These are phyloP conservation scores for Alternaria infectoria DNA, from an alignment of 2,329 filamentous ascomycete genomes.

Conservation along the genomic window DNA sequence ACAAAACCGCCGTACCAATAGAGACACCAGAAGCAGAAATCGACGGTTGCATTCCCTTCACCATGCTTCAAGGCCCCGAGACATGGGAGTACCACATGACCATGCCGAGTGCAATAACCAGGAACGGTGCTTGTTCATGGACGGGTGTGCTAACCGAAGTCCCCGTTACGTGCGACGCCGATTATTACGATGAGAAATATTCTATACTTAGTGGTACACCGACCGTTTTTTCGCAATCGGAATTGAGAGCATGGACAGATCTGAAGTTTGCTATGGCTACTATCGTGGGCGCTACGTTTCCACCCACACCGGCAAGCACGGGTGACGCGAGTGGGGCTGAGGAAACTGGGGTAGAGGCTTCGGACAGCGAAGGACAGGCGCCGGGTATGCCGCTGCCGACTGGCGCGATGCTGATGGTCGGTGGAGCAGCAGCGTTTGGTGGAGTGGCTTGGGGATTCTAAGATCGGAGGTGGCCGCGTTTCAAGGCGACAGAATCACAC, in stretches of 20 bases:
- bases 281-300: background rate
- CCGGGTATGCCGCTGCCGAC: background rate
- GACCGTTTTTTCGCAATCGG: background rate
- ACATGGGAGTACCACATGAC: conserved; percentile 6
- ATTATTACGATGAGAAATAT: background rate
- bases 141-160: conserved; percentile 7
- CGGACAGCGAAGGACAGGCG: background rate
- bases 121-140: conserved; percentile 9
- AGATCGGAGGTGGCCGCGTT: background rate
- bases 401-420: conserved; percentile 1
- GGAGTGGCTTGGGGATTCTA: background rate
- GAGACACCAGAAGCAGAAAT: background rate
- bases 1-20: conserved; percentile 36
- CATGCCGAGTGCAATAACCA: background rate
- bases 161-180: conserved; percentile 6
- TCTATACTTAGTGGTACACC: background rate
- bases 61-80: conserved; percentile 9
- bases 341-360: background rate
- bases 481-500: background rate
- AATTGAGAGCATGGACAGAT: background rate
- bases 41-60: background rate
- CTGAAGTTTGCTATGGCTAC: conserved; percentile 11
- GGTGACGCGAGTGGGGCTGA: background rate
- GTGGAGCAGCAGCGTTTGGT: background rate
- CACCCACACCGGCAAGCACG: background rate